Conservation (phyloP, 2,329 filamentous ascomycete genomes). For the Alternaria brassicicola region DNA sequence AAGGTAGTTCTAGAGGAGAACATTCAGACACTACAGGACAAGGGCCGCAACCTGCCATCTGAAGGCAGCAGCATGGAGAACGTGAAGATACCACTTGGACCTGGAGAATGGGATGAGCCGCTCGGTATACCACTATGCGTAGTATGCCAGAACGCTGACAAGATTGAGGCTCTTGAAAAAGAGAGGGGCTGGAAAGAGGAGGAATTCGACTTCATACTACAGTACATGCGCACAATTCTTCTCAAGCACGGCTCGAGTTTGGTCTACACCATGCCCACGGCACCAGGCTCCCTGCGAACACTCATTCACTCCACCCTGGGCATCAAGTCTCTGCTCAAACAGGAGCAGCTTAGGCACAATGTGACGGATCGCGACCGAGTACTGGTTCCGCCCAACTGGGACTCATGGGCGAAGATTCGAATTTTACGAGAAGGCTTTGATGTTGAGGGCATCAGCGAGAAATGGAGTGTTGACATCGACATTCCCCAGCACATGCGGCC, state of each 20-base stretch:
- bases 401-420: slow-evolving; percentile 96
- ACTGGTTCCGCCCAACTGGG: slow-evolving; percentile 94
- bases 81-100: slow-evolving; percentile 73
- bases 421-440: slow-evolving; percentile 92
- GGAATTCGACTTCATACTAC: slow-evolving; percentile 93
- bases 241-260: slow-evolving; percentile 72
- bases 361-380: slow-evolving; percentile 95
- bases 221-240: slow-evolving; percentile 87
- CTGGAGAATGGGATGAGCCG: slow-evolving; percentile 91
- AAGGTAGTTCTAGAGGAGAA: slow-evolving; percentile 86
- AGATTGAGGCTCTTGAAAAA: slow-evolving; percentile 88
- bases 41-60: slow-evolving; percentile 34
- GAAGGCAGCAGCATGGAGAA: slow-evolving; percentile 41
- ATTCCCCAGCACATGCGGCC: slow-evolving; percentile 37
- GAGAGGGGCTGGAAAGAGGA: slow-evolving; percentile 94
- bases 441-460: slow-evolving; percentile 81
- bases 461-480: slow-evolving; percentile 85
- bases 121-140: slow-evolving; percentile 87
- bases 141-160: slow-evolving; percentile 95
- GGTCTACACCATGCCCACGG: slow-evolving; percentile 54
- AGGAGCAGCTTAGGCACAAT: slow-evolving; percentile 63
- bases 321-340: slow-evolving; percentile 76
- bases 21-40: slow-evolving; percentile 78
- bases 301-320: slow-evolving; percentile 85
- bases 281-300: slow-evolving; percentile 76